Conservation (phyloP, 441 rosid species). For the Metrosideros polymorpha region DNA sequence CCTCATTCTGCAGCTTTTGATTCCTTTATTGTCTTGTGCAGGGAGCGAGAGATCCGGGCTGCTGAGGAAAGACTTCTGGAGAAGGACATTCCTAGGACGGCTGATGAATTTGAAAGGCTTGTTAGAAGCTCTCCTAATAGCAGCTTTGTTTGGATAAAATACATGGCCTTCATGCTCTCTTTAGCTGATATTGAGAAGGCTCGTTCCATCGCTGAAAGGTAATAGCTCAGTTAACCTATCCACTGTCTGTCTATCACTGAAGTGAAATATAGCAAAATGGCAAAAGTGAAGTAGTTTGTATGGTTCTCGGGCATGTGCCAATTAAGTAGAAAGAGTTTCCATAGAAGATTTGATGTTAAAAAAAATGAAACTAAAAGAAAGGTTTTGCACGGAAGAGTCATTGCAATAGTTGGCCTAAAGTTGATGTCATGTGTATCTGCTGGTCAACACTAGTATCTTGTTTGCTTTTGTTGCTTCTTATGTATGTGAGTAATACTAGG, state of each 20-base stretch:
- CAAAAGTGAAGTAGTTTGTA: background rate
- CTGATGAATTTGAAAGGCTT: slow-evolving; percentile 90
- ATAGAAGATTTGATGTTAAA: background rate
- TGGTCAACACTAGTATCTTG: background rate
- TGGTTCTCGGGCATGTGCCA: background rate
- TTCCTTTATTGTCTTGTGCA: slow-evolving; percentile 18
- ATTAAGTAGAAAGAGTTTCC: background rate
- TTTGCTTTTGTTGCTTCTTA: background rate
- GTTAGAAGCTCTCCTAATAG: slow-evolving; percentile 90
- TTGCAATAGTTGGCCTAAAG: background rate
- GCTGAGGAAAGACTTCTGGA: slow-evolving; percentile 89
- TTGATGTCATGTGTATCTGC: background rate
- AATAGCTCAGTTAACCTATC: background rate
- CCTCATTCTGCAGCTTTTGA: background rate
- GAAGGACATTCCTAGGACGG: slow-evolving; percentile 70
- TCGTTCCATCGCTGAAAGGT: slow-evolving; percentile 96
- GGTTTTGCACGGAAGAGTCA: background rate
- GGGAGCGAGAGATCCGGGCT: slow-evolving; percentile 84
- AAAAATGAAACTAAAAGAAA: background rate
- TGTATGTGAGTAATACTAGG: background rate
- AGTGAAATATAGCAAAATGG: background rate
- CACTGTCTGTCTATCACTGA: background rate
- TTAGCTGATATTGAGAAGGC: slow-evolving; percentile 86
- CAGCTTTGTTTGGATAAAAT: slow-evolving; percentile 92
- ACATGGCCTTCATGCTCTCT: slow-evolving; percentile 79